Conservation (phyloP, 305 asterid genomes). For the Fraxinus velutina region DNA sequence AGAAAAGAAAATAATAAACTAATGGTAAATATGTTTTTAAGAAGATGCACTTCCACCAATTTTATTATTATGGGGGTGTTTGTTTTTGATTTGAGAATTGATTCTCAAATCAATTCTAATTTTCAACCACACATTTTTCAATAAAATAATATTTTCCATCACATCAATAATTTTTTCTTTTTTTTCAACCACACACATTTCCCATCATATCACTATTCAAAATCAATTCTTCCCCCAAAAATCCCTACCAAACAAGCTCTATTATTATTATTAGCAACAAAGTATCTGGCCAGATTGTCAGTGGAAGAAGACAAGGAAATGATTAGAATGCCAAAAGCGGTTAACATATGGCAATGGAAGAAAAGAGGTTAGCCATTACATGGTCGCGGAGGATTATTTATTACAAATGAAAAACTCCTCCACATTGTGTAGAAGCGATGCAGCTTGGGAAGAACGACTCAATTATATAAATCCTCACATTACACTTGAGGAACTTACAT, state of each 20-base stretch:
- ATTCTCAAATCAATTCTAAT: too few relatives aligned
- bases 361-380: not conserved
- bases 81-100: too few relatives aligned
- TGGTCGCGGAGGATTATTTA: not conserved
- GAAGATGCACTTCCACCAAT: too few relatives aligned
- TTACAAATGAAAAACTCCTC: not conserved
- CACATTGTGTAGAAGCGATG: not conserved
- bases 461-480: slow-evolving; percentile 13
- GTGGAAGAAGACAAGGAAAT: not conserved
- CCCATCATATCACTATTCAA: too few relatives aligned
- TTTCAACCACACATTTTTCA: too few relatives aligned
- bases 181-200: too few relatives aligned
- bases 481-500: not conserved
- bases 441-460: not conserved
- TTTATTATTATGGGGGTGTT: too few relatives aligned
- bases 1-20: slow-evolving; percentile 9
- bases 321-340: not conserved
- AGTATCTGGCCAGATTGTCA: not conserved
- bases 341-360: not conserved
- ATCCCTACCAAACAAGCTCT: too few relatives aligned
- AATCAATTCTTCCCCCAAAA: too few relatives aligned
- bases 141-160: too few relatives aligned
- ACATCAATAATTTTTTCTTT: too few relatives aligned
- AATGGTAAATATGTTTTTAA: not conserved
- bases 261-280: not conserved